Evolutionary conservation across 2,329 filamentous ascomycete species (phyloP).

Genomic region (Neocatenulostroma microsporum): DNA sequence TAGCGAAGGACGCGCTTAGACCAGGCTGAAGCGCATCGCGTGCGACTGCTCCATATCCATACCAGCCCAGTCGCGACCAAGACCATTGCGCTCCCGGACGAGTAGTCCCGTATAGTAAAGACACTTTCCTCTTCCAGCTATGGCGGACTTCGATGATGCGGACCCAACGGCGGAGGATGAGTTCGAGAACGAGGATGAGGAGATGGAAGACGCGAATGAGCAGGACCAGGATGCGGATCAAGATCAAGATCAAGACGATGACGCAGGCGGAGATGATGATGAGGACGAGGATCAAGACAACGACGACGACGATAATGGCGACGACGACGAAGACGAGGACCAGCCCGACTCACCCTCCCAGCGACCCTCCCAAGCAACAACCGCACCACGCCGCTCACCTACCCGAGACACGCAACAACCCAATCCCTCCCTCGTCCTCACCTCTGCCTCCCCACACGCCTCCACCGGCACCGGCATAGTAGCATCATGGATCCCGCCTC

Average conservation of each 20-base stretch:
- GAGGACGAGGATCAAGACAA: conserved; percentile 35
- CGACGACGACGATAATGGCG: conserved; percentile 31
- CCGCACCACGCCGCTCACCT: conserved; percentile 11
- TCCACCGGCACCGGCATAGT: conserved; percentile 17
- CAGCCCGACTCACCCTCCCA: conserved; percentile 41
- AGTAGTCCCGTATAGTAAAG: no score
- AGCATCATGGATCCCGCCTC: conserved; percentile 28
- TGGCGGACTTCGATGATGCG: conserved; percentile 41
- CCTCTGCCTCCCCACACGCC: conserved; percentile 39
- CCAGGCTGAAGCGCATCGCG: conserved; percentile 4
- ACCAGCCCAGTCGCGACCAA: no score
- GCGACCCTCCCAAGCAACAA: conserved; percentile 21
- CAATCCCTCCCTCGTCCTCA: conserved; percentile 43
- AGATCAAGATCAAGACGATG: conserved; percentile 31
- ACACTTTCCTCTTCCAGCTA: no score
- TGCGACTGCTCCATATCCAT: no score
- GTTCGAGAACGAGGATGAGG: conserved; percentile 39
- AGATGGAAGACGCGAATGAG: conserved; percentile 37
- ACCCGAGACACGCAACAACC: conserved; percentile 6
- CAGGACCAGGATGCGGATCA: conserved; percentile 30
- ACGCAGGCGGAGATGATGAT: conserved; percentile 30
- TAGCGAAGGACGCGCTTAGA: conserved; percentile 5
- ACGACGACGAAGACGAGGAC: conserved; percentile 33
- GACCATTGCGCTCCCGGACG: no score
- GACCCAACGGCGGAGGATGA: conserved; percentile 32